Evolutionary conservation across 352 stramenopile species (phyloP).

Genomic region (Elongisporangium undulatum): DNA sequence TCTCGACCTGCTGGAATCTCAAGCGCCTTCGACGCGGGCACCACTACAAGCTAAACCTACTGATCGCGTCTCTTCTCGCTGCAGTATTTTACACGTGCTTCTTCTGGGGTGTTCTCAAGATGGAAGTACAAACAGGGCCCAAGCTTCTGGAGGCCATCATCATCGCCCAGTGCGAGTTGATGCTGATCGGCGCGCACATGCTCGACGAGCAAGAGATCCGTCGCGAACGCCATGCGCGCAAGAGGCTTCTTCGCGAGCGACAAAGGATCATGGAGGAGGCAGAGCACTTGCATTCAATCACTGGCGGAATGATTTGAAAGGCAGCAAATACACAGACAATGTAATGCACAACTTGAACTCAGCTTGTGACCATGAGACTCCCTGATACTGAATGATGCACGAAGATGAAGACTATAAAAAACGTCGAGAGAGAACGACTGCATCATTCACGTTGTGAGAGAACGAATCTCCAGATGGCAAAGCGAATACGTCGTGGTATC

Average conservation of each 20-base stretch:
- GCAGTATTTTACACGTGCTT: conserved; percentile 48
- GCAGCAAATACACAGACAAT: no score
- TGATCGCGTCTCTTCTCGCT: conserved; percentile 51
- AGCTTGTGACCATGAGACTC: no score
- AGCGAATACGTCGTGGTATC: no score
- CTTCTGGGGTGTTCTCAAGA: conserved; percentile 51
- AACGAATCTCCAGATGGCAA: no score
- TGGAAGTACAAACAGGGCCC: conserved; percentile 51
- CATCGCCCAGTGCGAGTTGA: conserved; percentile 56
- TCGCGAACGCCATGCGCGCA: conserved; percentile 50
- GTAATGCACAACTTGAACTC: no score
- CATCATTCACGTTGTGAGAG: no score
- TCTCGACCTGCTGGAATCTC: conserved; percentile 69
- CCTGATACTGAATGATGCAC: no score
- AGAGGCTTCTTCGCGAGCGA: conserved; percentile 47
- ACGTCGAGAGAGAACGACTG: no score
- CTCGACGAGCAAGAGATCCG: conserved; percentile 61
- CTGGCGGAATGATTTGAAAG: background rate
- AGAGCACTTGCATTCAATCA: background rate
- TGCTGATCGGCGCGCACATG: conserved; percentile 63
- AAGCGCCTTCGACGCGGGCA: conserved; percentile 67
- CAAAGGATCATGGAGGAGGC: conserved; percentile 3
- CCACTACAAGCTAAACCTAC: conserved; percentile 82
- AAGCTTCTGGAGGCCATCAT: conserved; percentile 61
- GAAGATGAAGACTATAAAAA: no score